Evolutionary conservation across 257 asterid genomes (phyloP), one percentile per base, ranked within the genome.

Genomic region (Jacaranda copaia): DNA sequence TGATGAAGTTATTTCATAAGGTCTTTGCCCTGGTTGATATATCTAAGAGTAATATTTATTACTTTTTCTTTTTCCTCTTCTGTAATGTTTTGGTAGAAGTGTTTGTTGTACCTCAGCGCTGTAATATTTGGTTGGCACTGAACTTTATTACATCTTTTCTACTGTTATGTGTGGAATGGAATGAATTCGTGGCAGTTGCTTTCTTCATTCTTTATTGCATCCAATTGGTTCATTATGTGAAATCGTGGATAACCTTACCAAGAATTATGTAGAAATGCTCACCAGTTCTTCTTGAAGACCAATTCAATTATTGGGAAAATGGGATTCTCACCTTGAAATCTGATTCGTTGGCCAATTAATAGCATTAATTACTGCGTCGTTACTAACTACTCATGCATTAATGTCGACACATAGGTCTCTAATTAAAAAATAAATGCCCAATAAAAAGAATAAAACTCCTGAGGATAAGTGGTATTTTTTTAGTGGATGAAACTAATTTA

Each of bases 1-100:
- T 69, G 35, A 60, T 70, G 80, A 45, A 60, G 66, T 80, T 39
- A 58, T 57, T 58, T 19, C 58, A 65, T 32, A 74, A 79, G 83
- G 72, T 74, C 38, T 59, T 66, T 58, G 40, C 25, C 36, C 20
- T 42, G 61, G 20, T 4, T 76, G 39, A 60, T 43, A 35, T 25
- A 16, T 49, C 52, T 19, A 2, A 38, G 66, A 71, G 77, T 63
- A 49, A 51, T 46, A 72, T 70, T 63, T 70, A 32, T 13, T 18
- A 0, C 8, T 40, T 13, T 38, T 39, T 38, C 52, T 46, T n/a
- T 16, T 55, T 55, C 7, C 18, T 15, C 60, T 55, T 39, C 11
- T 9, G 13, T 70, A 14, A 48, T 12, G 39, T 71, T 71, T 55
- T 43, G 25, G 68, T 70, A 61, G 72, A 60, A 42, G 68, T 67